These are phyloP conservation scores for Podospora anserina DNA, from an alignment of 495 filamentous ascomycete species.

Conservation along the genomic window DNA sequence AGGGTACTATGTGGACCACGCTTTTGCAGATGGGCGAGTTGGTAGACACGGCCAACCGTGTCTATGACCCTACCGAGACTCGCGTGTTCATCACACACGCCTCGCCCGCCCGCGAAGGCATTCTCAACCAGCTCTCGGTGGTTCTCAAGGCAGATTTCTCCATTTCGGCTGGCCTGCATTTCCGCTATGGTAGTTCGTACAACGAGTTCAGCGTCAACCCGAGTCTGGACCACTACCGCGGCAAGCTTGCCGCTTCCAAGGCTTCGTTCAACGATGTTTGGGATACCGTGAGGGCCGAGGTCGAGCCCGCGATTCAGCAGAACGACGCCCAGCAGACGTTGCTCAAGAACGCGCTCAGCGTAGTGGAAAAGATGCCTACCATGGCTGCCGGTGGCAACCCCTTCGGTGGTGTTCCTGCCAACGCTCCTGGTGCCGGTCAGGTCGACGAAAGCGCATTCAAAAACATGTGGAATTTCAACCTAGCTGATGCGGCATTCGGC, in stretches of 20 bases:
- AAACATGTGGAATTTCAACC: constrained; percentile 99
- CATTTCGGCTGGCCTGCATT: constrained; percentile 94
- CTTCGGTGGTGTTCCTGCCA: constrained; percentile 82
- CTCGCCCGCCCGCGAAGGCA: constrained; percentile 92
- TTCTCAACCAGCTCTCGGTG: constrained; percentile 96
- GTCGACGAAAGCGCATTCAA: constrained; percentile 99
- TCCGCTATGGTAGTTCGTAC: constrained; percentile 98
- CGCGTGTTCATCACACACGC: constrained; percentile 96
- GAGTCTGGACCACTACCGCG: constrained; percentile 95
- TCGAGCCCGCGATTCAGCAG: constrained; percentile 85
- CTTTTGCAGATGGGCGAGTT: constrained; percentile 97
- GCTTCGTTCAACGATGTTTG: constrained; percentile 99
- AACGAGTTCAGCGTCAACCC: constrained; percentile 99
- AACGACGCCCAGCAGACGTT: constrained; percentile 91
- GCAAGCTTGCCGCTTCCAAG: constrained; percentile 98
- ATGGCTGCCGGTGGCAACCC: constrained; percentile 94
- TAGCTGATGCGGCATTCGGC: constrained; percentile 96
- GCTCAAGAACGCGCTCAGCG: constrained; percentile 80
- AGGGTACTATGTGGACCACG: constrained; percentile 99
- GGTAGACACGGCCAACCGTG: constrained; percentile 95
- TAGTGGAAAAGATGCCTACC: constrained; percentile 94
- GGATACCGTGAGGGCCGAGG: constrained; percentile 96
- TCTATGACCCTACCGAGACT: constrained; percentile 98
- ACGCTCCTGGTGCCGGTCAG: constrained; percentile 63
- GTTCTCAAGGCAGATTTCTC: constrained; percentile 98